Base-by-base conservation (phyloP, 495 filamentous ascomycete genomes). In the Endocarpon pusillum region DNA sequence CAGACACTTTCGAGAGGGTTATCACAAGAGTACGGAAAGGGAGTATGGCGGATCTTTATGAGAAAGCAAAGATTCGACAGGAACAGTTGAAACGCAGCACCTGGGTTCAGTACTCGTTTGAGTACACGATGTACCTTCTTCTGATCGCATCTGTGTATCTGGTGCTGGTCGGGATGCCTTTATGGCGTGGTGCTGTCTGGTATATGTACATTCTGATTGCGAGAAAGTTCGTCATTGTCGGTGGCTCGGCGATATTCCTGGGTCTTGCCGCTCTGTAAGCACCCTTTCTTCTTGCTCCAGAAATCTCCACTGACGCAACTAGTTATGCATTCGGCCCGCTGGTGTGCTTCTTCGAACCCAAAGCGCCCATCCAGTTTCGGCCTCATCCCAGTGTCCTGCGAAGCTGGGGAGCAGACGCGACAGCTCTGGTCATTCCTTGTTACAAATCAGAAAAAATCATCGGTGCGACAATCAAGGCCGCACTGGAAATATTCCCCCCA, bases 371-470 rank as follows among this genome's bases (percentile, higher is more conserved):
- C n/a, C n/a, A n/a, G n/a, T n/a, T n/a, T n/a, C n/a, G n/a, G n/a
- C n/a, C n/a, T n/a, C n/a, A 34, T 35, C 11, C 34, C 29, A 34
- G 32, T 38, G 35, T 38, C 45, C 39, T 17, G 38, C 21, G n/a
- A n/a, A n/a, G n/a, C 5, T 41, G 41, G 12, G 45, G 38, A 30
- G 51, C 19, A 8, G 37, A 40, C 37, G 48, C 46, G n/a, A 62
- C 59, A 0, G 59, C 61, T 0, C 47, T 66, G 2, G 33, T 66
- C 15, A 66, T 66, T 16, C 62, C 61, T 5, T 64, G 61, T 37
- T 64, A 64, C 34, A 58, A 61, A 42, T 58, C 59, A 7, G 61
- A 48, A 2, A 36, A 46, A 1, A 50, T 64, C 15, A 57, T 66
- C 19, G 57, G 47, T 8, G 42, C 49, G 0, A 66, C 62, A 0